phyloP scores from a whole-genome alignment of 2,329 filamentous ascomycete genomes.

The Botrytis paeoniae region DNA sequence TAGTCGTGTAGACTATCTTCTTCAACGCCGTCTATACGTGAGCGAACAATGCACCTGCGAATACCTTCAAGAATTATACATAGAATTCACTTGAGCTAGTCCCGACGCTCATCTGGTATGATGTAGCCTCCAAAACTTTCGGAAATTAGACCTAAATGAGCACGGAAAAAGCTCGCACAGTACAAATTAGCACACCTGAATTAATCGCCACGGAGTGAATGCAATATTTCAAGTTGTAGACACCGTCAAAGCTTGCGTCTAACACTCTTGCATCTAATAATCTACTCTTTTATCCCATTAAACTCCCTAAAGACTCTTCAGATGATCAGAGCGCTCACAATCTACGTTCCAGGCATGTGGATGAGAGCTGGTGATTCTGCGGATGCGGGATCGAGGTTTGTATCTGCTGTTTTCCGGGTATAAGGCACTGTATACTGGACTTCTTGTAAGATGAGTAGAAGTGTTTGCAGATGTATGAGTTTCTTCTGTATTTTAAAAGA shows the following conservation, averaged over 20 bases:
- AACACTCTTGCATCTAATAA: fast-evolving
- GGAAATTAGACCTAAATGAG: neutral
- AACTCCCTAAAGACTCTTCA: too few species aligned
- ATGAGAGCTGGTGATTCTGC: neutral
- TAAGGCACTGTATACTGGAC: fast-evolving
- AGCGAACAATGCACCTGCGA: neutral
- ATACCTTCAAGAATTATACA: neutral
- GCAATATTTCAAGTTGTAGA: fast-evolving
- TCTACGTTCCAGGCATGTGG: fast-evolving
- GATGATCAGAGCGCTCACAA: fast-evolving
- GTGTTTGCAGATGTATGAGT: too few species aligned
- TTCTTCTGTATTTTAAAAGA: too few species aligned
- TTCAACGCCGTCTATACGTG: neutral
- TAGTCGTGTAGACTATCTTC: neutral
- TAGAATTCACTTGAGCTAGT: neutral
- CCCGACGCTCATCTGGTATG: neutral
- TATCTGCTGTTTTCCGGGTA: too few species aligned
- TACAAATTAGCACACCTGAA: too few species aligned
- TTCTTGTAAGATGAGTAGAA: too few species aligned
- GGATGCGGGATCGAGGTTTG: neutral
- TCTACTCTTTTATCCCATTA: neutral
- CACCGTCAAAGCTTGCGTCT: neutral
- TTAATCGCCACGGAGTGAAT: neutral
- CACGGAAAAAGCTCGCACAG: too few species aligned
- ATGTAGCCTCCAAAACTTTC: fast-evolving